Conservation (phyloP, 2,329 filamentous ascomycete genomes). For the Eutypella sp. region DNA sequence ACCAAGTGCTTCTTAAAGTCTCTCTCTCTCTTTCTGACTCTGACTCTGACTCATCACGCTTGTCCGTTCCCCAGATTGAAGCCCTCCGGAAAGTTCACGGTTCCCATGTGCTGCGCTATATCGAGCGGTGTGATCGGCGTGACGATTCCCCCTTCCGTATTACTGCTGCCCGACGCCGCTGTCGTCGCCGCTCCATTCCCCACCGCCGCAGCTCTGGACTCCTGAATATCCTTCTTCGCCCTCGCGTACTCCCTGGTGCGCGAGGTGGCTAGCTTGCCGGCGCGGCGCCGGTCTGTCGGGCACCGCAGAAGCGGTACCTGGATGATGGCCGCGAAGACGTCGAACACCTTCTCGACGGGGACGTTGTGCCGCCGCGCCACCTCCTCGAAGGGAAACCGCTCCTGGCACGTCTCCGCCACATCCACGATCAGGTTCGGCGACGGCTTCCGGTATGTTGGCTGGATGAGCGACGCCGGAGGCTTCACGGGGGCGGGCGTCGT, state of each 20-base stretch:
- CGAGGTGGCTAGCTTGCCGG: conserved; percentile 35
- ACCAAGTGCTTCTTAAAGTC: no score
- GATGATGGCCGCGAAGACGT: conserved; percentile 43
- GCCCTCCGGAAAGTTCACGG: conserved; percentile 17
- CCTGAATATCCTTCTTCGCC: conserved; percentile 32
- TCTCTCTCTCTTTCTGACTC: no score
- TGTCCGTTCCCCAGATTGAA: conserved; percentile 8
- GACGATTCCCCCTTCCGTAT: neutral
- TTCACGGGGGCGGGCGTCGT: conserved; percentile 12
- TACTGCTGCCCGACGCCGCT: neutral
- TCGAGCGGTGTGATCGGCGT: conserved; percentile 15
- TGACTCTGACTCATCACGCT: neutral
- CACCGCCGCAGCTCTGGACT: conserved; percentile 1
- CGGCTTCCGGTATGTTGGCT: conserved; percentile 29
- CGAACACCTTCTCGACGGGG: conserved; percentile 38
- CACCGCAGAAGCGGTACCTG: conserved; percentile 43
- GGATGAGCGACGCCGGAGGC: conserved; percentile 20
- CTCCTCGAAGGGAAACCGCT: conserved; percentile 39
- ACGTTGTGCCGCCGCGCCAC: conserved; percentile 40
- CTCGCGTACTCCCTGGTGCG: conserved; percentile 39
- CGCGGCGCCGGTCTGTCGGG: conserved; percentile 37
- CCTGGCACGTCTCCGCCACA: conserved; percentile 43
- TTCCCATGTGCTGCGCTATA: conserved; percentile 20
- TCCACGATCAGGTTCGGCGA: conserved; percentile 39
- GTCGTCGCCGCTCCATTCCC: neutral